These are phyloP conservation scores for Megacollybia platyphylla DNA, from an alignment of 1,284 basidiomycete species.

Conservation along the genomic window DNA sequence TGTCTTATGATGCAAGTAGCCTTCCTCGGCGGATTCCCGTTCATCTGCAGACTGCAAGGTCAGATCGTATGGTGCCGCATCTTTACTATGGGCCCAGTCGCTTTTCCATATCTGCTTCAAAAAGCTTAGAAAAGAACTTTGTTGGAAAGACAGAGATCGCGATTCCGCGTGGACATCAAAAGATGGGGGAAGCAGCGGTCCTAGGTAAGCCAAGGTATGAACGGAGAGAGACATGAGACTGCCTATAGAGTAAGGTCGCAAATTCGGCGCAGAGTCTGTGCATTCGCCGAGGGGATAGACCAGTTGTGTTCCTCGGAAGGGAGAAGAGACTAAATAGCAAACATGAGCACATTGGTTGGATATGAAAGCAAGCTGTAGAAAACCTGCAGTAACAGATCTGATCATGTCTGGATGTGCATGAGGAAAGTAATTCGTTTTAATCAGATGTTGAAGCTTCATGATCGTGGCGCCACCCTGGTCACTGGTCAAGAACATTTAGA, in stretches of 20 bases:
- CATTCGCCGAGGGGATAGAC: slow-evolving; percentile 34
- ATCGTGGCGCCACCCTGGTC: slow-evolving; percentile 36
- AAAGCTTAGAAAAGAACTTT: slow-evolving; percentile 20
- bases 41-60: slow-evolving; percentile 33
- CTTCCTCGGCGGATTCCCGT: slow-evolving; percentile 27
- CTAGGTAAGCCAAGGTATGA: slow-evolving; percentile 28
- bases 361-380: slow-evolving; percentile 4
- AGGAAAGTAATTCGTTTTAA: slow-evolving; percentile 29
- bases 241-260: slow-evolving; percentile 28
- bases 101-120: slow-evolving; percentile 29
- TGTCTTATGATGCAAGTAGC: slow-evolving; percentile 19
- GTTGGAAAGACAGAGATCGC: slow-evolving; percentile 23
- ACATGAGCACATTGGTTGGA: not conserved
- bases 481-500: not conserved
- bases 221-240: slow-evolving; percentile 23
- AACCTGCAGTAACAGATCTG: slow-evolving; percentile 29
- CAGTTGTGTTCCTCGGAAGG: slow-evolving; percentile 35
- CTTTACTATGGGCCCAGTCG: slow-evolving; percentile 34
- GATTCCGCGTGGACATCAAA: slow-evolving; percentile 33
- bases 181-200: slow-evolving; percentile 23
- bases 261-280: slow-evolving; percentile 23
- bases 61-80: slow-evolving; percentile 33
- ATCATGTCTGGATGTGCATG: slow-evolving; percentile 29
- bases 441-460: slow-evolving; percentile 30
- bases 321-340: slow-evolving; percentile 26